A percentile compares a stretch with the other conserved stretches of the same genome.
Conservation (phyloP, 139 green algal genomes). For the Marvania coccoides region DNA sequence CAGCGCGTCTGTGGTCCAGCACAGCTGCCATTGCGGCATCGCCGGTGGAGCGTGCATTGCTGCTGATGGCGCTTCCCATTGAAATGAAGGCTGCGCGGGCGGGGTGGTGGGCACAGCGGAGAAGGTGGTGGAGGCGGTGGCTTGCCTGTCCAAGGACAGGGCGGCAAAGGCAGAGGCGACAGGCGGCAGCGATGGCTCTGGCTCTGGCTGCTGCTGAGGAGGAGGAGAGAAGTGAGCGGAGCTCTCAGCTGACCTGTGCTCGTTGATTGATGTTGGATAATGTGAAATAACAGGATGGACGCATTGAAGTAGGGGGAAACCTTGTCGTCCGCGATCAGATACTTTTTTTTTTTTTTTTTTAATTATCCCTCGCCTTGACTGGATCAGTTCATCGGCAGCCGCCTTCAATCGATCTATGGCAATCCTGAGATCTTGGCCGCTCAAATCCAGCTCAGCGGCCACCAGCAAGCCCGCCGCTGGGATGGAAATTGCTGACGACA, state of each 20-base stretch:
- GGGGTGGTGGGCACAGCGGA: background rate
- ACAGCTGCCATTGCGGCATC: background rate
- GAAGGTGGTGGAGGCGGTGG: background rate
- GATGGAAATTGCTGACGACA: background rate
- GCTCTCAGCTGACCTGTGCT: background rate
- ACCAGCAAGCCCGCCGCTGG: background rate
- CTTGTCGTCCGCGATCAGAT: background rate
- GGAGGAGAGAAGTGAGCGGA: background rate
- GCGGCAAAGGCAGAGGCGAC: background rate
- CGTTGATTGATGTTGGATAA: background rate
- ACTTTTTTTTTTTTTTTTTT: background rate
- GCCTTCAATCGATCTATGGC: background rate
- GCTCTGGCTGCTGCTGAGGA: background rate
- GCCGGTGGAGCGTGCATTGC: background rate
- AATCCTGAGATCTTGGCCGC: background rate
- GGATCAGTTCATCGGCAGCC: background rate
- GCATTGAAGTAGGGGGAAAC: background rate
- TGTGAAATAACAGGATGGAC: background rate
- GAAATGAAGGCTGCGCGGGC: background rate
- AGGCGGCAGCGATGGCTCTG: background rate
- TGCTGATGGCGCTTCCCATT: background rate
- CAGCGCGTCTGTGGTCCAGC: constrained; percentile 9
- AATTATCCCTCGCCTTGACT: background rate
- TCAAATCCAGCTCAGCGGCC: background rate
- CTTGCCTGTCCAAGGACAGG: background rate